Conservation (phyloP, 2,329 filamentous ascomycete genomes). For the Neurospora crassa region DNA sequence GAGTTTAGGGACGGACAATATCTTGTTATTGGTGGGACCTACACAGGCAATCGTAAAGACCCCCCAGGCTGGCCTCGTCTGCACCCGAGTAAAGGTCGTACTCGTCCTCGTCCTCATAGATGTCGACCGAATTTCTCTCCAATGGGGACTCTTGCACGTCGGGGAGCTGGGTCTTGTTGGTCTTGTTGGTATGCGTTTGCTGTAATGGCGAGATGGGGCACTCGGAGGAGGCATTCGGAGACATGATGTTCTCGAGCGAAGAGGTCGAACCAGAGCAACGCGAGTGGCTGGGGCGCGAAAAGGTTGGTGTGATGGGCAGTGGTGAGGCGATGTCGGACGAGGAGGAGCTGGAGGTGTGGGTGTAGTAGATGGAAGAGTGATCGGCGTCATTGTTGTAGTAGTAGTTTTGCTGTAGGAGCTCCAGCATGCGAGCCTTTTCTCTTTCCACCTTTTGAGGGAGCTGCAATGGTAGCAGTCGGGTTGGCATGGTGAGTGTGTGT, state of each 20-base stretch:
- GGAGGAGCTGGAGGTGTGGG: constrained; percentile 41
- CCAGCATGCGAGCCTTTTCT: constrained; percentile 29
- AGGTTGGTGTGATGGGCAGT: constrained; percentile 63
- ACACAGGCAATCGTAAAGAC: constrained; percentile 65
- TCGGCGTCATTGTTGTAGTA: constrained; percentile 21
- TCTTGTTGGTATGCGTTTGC: constrained; percentile 22
- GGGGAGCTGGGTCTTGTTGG: constrained; percentile 59
- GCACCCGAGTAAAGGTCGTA: constrained; percentile 21
- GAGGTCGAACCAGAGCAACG: constrained; percentile 64
- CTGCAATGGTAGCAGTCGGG: constrained; percentile 42
- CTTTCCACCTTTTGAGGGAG: constrained; percentile 45
- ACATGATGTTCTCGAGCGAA: constrained; percentile 54
- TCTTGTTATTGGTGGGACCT: constrained; percentile 30
- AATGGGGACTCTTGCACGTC: constrained; percentile 78
- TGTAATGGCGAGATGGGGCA: constrained; percentile 46
- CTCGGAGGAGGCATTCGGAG: constrained; percentile 30
- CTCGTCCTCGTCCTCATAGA: constrained; percentile 35
- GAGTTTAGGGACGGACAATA: background rate
- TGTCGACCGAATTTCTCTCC: constrained; percentile 54
- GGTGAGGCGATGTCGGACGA: constrained; percentile 55
- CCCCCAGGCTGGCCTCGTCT: constrained; percentile 8
- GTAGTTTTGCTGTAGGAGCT: constrained; percentile 20
- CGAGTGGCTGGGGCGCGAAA: constrained; percentile 47
- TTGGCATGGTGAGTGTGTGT: constrained; percentile 28
- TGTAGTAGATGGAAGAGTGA: constrained; percentile 32